A percentile compares a stretch with the other conserved stretches of the same genome.
These are phyloP conservation scores for Epipyxis sp. DNA, from an alignment of 108 stramenopile species.

Conservation along the genomic window DNA sequence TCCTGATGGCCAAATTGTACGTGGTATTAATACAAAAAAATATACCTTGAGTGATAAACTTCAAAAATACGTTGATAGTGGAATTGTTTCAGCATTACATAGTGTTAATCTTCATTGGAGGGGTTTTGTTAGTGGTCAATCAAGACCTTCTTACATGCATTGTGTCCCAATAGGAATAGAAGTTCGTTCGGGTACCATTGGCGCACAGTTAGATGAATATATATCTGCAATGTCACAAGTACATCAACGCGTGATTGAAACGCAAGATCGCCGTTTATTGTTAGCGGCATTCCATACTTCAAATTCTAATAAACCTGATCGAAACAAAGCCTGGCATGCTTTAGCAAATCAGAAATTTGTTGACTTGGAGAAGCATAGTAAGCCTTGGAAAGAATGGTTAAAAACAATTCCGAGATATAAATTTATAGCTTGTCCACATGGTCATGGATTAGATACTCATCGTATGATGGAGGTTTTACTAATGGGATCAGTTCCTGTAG, in stretches of 20 bases:
- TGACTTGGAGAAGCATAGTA: neutral
- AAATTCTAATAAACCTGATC: neutral
- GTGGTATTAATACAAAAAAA: neutral
- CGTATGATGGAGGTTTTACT: neutral
- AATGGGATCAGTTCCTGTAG: constrained; percentile 10
- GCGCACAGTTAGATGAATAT: neutral
- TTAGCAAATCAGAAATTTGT: neutral
- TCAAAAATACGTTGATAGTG: neutral
- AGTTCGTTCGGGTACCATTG: neutral
- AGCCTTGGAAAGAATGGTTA: constrained; percentile 12
- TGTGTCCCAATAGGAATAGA: constrained; percentile 16
- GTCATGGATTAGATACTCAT: constrained; percentile 25
- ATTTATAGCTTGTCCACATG: neutral
- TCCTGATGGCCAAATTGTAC: neutral
- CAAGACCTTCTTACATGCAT: neutral
- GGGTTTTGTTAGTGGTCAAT: neutral
- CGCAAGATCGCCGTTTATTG: neutral
- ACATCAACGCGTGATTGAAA: neutral
- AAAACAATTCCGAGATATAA: neutral
- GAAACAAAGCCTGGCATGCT: neutral
- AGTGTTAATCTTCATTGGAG: constrained; percentile 7
- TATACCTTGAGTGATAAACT: neutral
- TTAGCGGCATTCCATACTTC: neutral
- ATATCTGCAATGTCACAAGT: neutral
- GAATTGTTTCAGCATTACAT: neutral